Percentiles rank a stretch among this genome's conserved stretches.
These are phyloP conservation scores for Eucalyptus tenuipes DNA, from an alignment of 345 rosid species.

Conservation along the genomic window DNA sequence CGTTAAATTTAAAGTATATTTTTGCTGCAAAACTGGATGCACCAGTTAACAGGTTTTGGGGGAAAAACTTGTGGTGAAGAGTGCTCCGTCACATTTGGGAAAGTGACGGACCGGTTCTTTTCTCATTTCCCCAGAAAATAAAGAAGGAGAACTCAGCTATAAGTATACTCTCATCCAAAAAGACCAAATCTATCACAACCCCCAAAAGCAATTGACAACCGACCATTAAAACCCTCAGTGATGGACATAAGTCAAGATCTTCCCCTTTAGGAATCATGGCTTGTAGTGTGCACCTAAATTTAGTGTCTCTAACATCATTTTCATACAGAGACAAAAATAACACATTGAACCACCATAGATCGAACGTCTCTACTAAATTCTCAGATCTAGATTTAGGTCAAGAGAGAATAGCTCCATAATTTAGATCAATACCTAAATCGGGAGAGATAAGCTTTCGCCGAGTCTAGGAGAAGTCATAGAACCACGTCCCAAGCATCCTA, in stretches of 20 bases:
- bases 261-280: background rate
- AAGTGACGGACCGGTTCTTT: accelerated
- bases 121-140: too few species aligned
- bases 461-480: background rate
- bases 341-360: background rate
- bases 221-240: background rate
- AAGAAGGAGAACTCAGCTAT: background rate
- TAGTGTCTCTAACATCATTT: background rate
- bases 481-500: background rate
- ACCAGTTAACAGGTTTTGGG: background rate
- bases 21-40: background rate
- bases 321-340: background rate
- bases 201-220: background rate
- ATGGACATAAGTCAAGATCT: background rate
- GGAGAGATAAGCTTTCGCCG: accelerated
- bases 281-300: background rate
- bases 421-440: background rate
- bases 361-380: background rate
- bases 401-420: background rate
- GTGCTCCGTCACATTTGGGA: background rate
- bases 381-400: too few species aligned
- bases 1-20: background rate
- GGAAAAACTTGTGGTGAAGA: background rate
- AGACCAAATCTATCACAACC: background rate
- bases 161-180: background rate